phyloP scores from a whole-genome alignment of 2,329 filamentous ascomycete species.

The Clarireedia monteithiana region DNA sequence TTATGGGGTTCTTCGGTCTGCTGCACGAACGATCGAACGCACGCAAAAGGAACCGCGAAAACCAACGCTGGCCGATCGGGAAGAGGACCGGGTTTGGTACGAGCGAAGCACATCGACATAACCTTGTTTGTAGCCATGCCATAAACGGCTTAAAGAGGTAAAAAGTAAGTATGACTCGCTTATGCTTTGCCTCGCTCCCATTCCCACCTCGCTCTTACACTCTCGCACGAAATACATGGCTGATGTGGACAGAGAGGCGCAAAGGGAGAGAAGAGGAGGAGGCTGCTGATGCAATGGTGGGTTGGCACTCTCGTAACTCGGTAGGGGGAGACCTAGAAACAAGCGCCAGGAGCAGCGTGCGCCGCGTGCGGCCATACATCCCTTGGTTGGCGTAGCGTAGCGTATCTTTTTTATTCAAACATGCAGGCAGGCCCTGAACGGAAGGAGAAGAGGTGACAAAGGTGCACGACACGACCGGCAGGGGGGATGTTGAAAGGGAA shows the following conservation, averaged over 20 bases:
- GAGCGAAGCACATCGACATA: background rate
- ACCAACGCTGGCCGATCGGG: no score
- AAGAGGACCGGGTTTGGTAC: background rate
- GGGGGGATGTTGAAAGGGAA: no score
- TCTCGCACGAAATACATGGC: background rate
- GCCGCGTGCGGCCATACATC: background rate
- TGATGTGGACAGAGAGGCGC: background rate
- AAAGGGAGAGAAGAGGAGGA: background rate
- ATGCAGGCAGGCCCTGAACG: no score
- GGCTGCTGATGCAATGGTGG: background rate
- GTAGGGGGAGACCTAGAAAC: background rate
- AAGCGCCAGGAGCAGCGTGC: constrained; percentile 9
- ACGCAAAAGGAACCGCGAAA: background rate
- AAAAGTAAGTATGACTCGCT: background rate
- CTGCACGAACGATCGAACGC: background rate
- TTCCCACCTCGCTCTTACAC: background rate
- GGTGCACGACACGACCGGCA: no score
- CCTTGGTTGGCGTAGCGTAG: background rate
- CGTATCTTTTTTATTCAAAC: background rate
- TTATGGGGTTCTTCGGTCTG: background rate
- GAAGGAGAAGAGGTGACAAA: no score
- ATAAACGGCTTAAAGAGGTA: background rate
- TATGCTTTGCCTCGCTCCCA: constrained; percentile 1
- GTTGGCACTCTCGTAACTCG: no score
- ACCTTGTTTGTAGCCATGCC: background rate